Conservation (phyloP, 2,329 filamentous ascomycete species). For the Trematosphaeria pertusa region DNA sequence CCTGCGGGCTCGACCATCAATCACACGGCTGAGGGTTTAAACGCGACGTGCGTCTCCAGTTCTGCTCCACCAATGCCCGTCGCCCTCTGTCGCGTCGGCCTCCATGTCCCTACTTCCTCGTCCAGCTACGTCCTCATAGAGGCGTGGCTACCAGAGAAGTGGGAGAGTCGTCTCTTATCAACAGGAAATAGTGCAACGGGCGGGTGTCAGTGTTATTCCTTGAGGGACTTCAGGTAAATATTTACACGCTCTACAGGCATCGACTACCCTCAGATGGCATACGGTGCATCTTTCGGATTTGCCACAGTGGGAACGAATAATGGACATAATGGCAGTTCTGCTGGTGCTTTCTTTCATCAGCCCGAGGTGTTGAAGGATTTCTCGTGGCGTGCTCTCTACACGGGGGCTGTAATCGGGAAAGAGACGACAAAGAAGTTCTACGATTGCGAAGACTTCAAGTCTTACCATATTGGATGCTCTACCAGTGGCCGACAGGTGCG, state of each 20-base stretch:
- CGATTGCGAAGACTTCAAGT: constrained; percentile 40
- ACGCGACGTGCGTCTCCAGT: constrained; percentile 1
- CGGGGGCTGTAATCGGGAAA: constrained; percentile 45
- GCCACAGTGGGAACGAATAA: constrained; percentile 41
- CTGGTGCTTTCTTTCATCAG: constrained; percentile 48
- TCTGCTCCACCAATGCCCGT: background rate
- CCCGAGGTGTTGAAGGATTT: constrained; percentile 54
- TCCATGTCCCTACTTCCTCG: constrained; percentile 36
- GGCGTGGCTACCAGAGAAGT: constrained; percentile 45
- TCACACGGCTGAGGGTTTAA: constrained; percentile 5
- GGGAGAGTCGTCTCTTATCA: constrained; percentile 42
- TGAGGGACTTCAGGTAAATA: background rate
- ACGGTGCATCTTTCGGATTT: constrained; percentile 38
- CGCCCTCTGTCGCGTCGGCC: constrained; percentile 25
- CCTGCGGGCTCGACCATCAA: constrained; percentile 6
- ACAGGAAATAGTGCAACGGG: constrained; percentile 40
- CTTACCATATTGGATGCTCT: constrained; percentile 26
- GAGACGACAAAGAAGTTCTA: constrained; percentile 45
- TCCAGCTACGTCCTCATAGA: constrained; percentile 42
- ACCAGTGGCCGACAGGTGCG: constrained; percentile 22
- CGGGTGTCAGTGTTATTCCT: constrained; percentile 25
- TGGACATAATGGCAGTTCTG: constrained; percentile 48
- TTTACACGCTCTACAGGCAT: background rate
- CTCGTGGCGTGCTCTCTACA: constrained; percentile 50
- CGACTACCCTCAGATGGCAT: constrained; percentile 29